Conservation (phyloP, 2,329 filamentous ascomycete species). For the Epichloe gansuensis region DNA sequence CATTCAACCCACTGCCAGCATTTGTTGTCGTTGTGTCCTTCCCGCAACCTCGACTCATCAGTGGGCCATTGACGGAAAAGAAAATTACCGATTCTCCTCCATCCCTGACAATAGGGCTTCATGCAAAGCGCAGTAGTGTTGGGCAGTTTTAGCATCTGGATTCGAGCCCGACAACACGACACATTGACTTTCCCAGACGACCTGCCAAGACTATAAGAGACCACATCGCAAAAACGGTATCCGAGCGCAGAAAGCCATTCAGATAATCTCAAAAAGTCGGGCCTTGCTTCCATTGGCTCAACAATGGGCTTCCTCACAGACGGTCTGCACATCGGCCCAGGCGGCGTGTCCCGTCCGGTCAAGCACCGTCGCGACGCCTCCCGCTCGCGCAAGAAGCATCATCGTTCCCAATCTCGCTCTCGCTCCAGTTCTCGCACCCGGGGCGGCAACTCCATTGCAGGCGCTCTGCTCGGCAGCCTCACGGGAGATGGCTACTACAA, state of each 20-base stretch:
- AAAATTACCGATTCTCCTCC: background rate
- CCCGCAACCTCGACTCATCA: background rate
- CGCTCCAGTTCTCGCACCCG: slow-evolving; percentile 24
- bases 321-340: slow-evolving; percentile 9
- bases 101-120: background rate
- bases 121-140: background rate
- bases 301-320: slow-evolving; percentile 24
- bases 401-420: slow-evolving; percentile 20
- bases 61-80: background rate
- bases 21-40: too few species aligned
- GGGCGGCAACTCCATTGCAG: slow-evolving; percentile 19
- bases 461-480: slow-evolving; percentile 20
- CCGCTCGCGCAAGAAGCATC: slow-evolving; percentile 21
- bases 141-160: background rate
- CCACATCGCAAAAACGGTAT: too few species aligned
- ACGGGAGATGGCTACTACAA: slow-evolving; percentile 20
- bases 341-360: slow-evolving; percentile 15
- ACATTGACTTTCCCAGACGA: background rate
- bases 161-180: background rate
- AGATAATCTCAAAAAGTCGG: too few species aligned
- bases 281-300: too few species aligned
- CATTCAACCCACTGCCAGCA: background rate
- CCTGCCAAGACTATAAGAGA: too few species aligned
- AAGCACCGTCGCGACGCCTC: slow-evolving; percentile 16
- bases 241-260: too few species aligned